Evolutionary conservation across 768 basidiomycete genomes (phyloP).

Genomic region (Auricularia auricula-judae): DNA sequence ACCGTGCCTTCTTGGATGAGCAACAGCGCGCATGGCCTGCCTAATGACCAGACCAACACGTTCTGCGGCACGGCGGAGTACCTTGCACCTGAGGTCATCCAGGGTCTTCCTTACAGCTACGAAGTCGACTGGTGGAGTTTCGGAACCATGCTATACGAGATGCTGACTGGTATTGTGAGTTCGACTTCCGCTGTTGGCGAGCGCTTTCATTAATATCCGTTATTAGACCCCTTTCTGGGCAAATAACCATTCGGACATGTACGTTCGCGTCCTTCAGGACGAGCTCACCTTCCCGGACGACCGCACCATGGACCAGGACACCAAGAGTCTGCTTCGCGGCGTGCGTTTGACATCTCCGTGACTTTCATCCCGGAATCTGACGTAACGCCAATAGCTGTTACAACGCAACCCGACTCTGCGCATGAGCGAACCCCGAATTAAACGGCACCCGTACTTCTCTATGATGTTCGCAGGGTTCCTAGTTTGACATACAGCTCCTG

Average conservation of each 20-base stretch:
- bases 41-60: slow-evolving; percentile 64
- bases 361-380: not conserved
- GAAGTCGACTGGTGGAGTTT: slow-evolving; percentile 99
- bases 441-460: slow-evolving; percentile 89
- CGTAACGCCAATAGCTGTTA: slow-evolving; percentile 46
- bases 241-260: slow-evolving; percentile 91
- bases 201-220: slow-evolving; percentile 10
- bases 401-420: slow-evolving; percentile 87
- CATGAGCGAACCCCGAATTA: slow-evolving; percentile 88
- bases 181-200: slow-evolving; percentile 10
- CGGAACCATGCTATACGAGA: slow-evolving; percentile 96
- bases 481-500: slow-evolving; percentile 6
- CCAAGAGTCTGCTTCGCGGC: slow-evolving; percentile 89
- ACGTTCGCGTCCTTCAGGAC: slow-evolving; percentile 82
- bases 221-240: slow-evolving; percentile 84
- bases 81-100: slow-evolving; percentile 92
- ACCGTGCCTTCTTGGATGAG: slow-evolving; percentile 64
- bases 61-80: slow-evolving; percentile 98
- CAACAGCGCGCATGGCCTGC: slow-evolving; percentile 47
- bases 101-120: slow-evolving; percentile 80
- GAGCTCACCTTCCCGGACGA: slow-evolving; percentile 86
- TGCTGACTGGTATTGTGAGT: slow-evolving; percentile 90
- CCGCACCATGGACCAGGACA: slow-evolving; percentile 86
- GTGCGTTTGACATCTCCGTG: slow-evolving; percentile 34
- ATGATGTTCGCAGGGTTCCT: slow-evolving; percentile 56